These are phyloP conservation scores for Mortierella sp. DNA, from an alignment of 371 early-diverging fungal genomes.

Conservation along the genomic window DNA sequence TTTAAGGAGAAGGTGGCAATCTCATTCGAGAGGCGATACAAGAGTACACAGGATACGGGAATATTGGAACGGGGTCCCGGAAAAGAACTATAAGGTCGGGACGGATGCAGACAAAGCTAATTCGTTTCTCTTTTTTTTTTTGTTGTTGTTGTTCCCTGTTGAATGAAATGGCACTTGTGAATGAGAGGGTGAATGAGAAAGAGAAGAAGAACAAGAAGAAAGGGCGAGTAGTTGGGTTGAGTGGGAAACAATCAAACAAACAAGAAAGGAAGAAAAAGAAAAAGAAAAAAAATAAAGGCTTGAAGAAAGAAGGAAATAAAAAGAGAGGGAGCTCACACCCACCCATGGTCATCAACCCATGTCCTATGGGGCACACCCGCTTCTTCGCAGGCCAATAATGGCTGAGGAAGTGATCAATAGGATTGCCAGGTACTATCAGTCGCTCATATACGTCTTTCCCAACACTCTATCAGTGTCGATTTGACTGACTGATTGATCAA, in stretches of 20 bases:
- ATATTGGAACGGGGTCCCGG: not conserved
- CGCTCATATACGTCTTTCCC: no score
- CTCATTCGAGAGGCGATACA: not conserved
- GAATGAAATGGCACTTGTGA: not conserved
- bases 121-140: not conserved
- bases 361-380: not conserved
- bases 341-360: not conserved
- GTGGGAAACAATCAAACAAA: not conserved
- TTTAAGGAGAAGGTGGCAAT: not conserved
- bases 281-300: not conserved
- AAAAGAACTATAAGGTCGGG: not conserved
- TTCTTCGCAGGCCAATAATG: not conserved
- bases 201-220: not conserved
- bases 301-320: not conserved
- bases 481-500: no score
- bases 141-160: not conserved
- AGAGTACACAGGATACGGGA: not conserved
- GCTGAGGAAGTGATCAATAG: no score
- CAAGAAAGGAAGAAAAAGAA: constrained; percentile 6
- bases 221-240: not conserved
- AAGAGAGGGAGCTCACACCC: not conserved
- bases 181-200: not conserved
- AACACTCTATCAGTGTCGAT: no score
- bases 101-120: not conserved
- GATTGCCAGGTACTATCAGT: not conserved